Base-by-base conservation (phyloP, 2,329 filamentous ascomycete genomes). In the Aureobasidium melanogenum region DNA sequence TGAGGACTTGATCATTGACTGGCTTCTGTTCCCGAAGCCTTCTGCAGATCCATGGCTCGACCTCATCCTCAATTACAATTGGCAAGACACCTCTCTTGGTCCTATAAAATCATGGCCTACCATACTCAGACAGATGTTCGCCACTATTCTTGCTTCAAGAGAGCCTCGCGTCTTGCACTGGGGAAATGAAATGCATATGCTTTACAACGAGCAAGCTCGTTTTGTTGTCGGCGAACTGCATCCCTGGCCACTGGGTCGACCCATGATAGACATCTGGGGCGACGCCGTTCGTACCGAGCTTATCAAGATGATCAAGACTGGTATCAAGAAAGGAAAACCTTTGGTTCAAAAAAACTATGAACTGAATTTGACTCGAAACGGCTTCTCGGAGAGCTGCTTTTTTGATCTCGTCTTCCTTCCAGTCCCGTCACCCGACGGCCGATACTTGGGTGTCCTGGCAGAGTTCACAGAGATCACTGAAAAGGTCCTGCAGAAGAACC, bases 351-450 rank as follows among this genome's bases (percentile, higher is more conserved):
- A 17, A 19, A 32, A 61, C 24, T 26, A 54, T n/a, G 26, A 34
- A 24, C 24, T 52, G 8, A 39, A 39, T 6, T 19, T 61, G n/a
- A 24, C 28, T 5, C n/a, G 59, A 19, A 7, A 68, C 44, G 69
- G 68, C 7, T 68, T 66, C 17, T 41, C 66, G 5, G 70, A 72
- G 51, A 67, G 71, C 59, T 67, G 66, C 1, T 71, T 66, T 43
- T 70, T 66, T 63, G 61, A 68, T 30, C 66, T 68, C 41, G 66
- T 66, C 17, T 54, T 69, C 10, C 57, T 71, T 3, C 70, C 70
- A 0, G 61, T 72, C 6, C 58, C 68, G 12, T 66, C 65, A 5
- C 22, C 30, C 17, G 58, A 64, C 41, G 63, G 63, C 5, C 41
- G 28, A 12, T 59, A 51, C 14, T 46, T 60, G 28, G 63, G 56